phyloP scores from a whole-genome alignment of 306 rosid genomes.

The Pyrus betulifolia region DNA sequence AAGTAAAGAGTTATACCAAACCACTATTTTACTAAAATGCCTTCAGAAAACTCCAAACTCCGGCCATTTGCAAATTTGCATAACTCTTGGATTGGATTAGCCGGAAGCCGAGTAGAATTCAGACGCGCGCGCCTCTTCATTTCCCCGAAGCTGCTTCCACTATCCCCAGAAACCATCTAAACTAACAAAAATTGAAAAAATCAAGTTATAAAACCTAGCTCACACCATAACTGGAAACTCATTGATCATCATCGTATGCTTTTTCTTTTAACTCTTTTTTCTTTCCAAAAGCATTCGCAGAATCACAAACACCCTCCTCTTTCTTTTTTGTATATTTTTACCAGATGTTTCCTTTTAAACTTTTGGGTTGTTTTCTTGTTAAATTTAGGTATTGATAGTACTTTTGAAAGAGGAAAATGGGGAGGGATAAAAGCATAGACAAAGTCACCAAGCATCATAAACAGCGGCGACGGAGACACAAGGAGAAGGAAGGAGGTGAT shows the following conservation, averaged over 20 bases:
- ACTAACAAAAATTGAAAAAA: no score
- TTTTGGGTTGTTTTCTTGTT: not conserved
- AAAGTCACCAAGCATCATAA: conserved; percentile 1
- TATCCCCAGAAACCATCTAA: not conserved
- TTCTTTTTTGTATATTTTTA: not conserved
- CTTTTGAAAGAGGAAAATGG: not conserved
- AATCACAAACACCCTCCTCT: no score
- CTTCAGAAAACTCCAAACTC: not conserved
- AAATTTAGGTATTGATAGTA: not conserved
- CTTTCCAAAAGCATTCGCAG: no score
- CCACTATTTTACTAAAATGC: no score
- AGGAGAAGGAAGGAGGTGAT: not conserved
- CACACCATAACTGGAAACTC: no score
- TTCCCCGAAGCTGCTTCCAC: no score
- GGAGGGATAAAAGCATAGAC: conserved; percentile 25
- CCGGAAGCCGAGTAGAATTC: no score
- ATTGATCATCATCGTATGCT: no score
- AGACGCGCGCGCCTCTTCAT: not conserved
- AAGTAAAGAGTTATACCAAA: no score
- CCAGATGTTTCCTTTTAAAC: not conserved
- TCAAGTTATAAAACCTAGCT: no score
- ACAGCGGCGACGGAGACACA: not conserved
- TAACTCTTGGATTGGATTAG: not conserved
- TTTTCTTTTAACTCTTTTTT: no score
- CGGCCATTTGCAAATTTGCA: not conserved